Base-by-base conservation (phyloP, 257 asterid genomes). In the Anisodus tanguticus region DNA sequence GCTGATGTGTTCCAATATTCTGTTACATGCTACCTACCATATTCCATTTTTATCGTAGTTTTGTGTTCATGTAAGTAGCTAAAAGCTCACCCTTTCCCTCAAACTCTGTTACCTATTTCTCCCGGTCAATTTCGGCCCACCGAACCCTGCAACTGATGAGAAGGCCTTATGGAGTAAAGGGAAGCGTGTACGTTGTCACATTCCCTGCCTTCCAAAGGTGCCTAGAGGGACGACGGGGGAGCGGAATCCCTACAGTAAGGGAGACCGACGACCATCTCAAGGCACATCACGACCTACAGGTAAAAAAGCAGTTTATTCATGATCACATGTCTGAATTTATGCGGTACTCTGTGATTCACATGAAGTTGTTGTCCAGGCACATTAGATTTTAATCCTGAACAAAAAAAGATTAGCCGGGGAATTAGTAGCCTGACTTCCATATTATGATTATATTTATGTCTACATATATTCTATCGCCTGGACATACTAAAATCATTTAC, bases 111-210 rank as follows among this genome's bases (percentile, higher is more conserved):
- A 51, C 12, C 55, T 51, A 8, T 11, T 51, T 51, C 55, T 51
- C 13, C 49, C 54, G 58, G 22, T 78, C 47, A 78, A 78, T 55
- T 78, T 78, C 82, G 80, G 66, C 68, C 82, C 49, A 78, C 51
- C 82, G 54, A 78, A 78, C 82, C 82, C 49, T 55, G 43, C 49
- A 51, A 78, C 67, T 78, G 51, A 78, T 78, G 67, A 55, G 51
- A 78, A 78, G 82, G 55, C 3, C 55, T 11, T 51, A 51, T 51
- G 55, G 55, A n/a, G n/a, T n/a, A n/a, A n/a, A n/a, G n/a, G n/a
- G n/a, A n/a, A 51, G 55, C 55, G 55, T 9, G 55, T 51, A 51
- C 11, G 55, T 51, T 51, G 55, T 2, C 55, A 51, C 11, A 51
- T 3, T 11, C 13, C 55, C 55, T 9, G 55, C 55, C 55, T 51